phyloP scores from a whole-genome alignment of 1,284 basidiomycete genomes.

The Coniferiporia sulphurascens region DNA sequence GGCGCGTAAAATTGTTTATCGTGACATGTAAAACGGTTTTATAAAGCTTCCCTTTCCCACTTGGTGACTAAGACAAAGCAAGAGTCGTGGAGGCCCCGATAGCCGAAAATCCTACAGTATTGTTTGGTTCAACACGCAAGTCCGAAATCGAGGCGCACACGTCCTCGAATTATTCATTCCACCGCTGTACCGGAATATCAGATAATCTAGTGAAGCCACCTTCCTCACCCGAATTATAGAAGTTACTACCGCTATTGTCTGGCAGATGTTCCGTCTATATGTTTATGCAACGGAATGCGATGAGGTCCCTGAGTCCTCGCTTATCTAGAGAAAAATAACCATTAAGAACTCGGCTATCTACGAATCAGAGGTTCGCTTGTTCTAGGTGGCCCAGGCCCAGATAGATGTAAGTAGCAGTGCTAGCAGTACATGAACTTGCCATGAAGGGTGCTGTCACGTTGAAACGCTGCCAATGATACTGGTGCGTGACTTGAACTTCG shows the following conservation, averaged over 20 bases:
- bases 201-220: not conserved
- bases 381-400: too few species aligned
- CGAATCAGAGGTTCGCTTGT: constrained; percentile 15
- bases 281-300: too few species aligned
- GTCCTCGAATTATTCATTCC: not conserved
- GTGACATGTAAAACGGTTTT: not conserved
- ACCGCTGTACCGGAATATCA: not conserved
- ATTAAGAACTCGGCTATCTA: constrained; percentile 53
- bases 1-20: constrained; percentile 8
- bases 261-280: not conserved
- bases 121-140: too few species aligned
- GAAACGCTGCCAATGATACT: too few species aligned
- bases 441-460: too few species aligned
- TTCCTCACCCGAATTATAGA: not conserved
- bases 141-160: too few species aligned
- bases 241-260: not conserved
- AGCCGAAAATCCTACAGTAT: not conserved
- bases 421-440: too few species aligned
- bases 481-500: too few species aligned
- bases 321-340: too few species aligned
- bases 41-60: not conserved
- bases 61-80: not conserved
- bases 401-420: too few species aligned
- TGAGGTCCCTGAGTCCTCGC: too few species aligned
- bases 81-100: not conserved